phyloP scores from a whole-genome alignment of 257 asterid species.

The Fraxinus anomala region DNA sequence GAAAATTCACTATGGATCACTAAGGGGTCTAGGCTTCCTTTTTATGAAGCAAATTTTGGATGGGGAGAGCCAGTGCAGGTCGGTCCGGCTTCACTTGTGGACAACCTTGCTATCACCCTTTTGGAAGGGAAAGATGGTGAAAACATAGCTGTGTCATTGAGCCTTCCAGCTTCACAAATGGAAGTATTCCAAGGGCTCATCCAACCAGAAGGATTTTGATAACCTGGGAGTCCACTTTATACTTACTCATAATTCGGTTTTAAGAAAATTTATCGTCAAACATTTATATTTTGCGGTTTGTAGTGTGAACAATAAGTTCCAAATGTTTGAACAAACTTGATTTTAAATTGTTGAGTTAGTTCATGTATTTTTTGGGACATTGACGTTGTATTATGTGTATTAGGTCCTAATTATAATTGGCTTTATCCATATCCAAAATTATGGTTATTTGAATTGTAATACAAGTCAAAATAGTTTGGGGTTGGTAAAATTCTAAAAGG shows the following conservation, averaged over 20 bases:
- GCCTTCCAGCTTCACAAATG: constrained; percentile 18
- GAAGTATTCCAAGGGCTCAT: constrained; percentile 10
- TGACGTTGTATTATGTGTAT: too few species aligned
- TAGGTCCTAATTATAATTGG: too few species aligned
- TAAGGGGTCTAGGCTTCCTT: constrained; percentile 23
- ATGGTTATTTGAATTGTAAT: too few species aligned
- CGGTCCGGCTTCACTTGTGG: constrained; percentile 15
- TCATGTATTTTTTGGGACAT: not conserved
- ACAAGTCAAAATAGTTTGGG: too few species aligned
- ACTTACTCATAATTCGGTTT: too few species aligned
- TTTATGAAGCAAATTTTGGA: constrained; percentile 18
- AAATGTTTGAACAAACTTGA: not conserved
- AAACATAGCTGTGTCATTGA: constrained; percentile 14
- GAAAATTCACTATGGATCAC: constrained; percentile 15
- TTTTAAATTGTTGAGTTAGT: not conserved
- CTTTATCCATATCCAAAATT: too few species aligned
- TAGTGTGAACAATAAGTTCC: not conserved
- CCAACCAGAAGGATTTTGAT: not conserved
- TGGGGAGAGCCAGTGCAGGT: constrained; percentile 23
- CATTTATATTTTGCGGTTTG: not conserved
- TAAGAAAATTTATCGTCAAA: too few species aligned
- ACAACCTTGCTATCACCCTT: not conserved
- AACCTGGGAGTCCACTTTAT: not conserved
- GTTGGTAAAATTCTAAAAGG: too few species aligned
- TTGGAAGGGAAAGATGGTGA: not conserved